Evolutionary conservation across 176 grass and related monocot genomes (phyloP).

Genomic region (Oryza officinalis): DNA sequence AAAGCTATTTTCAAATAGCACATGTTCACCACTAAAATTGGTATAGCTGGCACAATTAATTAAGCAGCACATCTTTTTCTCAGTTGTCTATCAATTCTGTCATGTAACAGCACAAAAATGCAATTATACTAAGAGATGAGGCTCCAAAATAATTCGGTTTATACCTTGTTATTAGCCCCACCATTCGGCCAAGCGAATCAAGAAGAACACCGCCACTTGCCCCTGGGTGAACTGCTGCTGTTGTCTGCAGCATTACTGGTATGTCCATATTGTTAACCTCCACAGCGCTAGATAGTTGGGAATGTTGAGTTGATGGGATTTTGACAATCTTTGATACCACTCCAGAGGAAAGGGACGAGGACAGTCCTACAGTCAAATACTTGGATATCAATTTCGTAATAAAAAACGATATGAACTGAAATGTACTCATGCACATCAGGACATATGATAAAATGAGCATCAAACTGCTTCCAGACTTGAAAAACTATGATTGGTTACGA

Average conservation of each 20-base stretch:
- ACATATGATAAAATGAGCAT: slow-evolving; percentile 29
- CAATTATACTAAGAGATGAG: background rate
- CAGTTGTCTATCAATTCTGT: background rate
- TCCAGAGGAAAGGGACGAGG: slow-evolving; percentile 74
- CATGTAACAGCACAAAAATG: background rate
- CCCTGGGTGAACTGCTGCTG: slow-evolving; percentile 89
- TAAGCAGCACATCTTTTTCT: background rate
- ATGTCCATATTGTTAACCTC: slow-evolving; percentile 43
- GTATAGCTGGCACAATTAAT: background rate
- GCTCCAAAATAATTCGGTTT: slow-evolving; percentile 12
- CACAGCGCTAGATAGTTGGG: slow-evolving; percentile 20
- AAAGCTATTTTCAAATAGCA: background rate
- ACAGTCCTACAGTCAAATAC: slow-evolving; percentile 54
- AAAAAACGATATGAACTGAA: slow-evolving; percentile 3
- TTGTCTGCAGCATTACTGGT: slow-evolving; percentile 95
- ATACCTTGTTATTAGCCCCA: slow-evolving; percentile 92
- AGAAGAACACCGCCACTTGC: slow-evolving; percentile 83
- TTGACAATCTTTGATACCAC: slow-evolving; percentile 77
- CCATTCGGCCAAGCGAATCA: slow-evolving; percentile 74
- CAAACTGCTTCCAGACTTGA: slow-evolving; percentile 25
- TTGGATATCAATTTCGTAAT: slow-evolving; percentile 19
- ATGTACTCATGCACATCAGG: background rate
- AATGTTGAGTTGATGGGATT: slow-evolving; percentile 44
- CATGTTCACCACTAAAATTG: slow-evolving; percentile 12
- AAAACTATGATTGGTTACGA: background rate